Evolutionary conservation across 2,329 filamentous ascomycete species (phyloP).

Genomic region (Aspergillus phoenicis): DNA sequence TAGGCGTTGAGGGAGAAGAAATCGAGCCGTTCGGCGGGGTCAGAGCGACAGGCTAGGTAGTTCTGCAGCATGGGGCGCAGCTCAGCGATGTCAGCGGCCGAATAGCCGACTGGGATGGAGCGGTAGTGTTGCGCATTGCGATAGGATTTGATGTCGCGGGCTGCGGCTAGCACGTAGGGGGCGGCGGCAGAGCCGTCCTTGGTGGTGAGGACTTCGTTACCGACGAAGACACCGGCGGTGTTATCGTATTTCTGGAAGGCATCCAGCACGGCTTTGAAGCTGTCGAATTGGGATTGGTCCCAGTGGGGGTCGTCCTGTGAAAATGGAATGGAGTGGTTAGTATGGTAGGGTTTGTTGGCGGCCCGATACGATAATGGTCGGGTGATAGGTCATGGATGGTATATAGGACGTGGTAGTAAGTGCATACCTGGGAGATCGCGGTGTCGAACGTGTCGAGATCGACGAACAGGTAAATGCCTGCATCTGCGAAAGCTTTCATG

Average conservation of each 20-base stretch:
- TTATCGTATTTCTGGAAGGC: conserved; percentile 77
- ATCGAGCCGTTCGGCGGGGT: conserved; percentile 69
- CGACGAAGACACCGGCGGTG: conserved; percentile 79
- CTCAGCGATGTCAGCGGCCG: conserved; percentile 78
- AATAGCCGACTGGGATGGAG: conserved; percentile 82
- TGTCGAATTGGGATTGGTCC: conserved; percentile 70
- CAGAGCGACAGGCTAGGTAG: conserved; percentile 77
- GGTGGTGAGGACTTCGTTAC: conserved; percentile 73
- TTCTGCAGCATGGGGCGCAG: conserved; percentile 67
- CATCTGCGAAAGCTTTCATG: conserved; percentile 77
- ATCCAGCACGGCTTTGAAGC: conserved; percentile 73
- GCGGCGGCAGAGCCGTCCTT: conserved; percentile 63
- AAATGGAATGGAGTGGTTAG: not conserved
- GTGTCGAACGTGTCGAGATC: conserved; percentile 66
- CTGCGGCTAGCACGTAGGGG: conserved; percentile 80
- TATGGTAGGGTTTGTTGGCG: not conserved
- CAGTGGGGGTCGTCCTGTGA: conserved; percentile 63
- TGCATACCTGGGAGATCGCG: conserved; percentile 43
- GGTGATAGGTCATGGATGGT: not conserved
- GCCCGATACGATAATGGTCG: not conserved
- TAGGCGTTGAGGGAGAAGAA: conserved; percentile 88
- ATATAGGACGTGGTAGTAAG: conserved; percentile 13
- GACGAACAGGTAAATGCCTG: conserved; percentile 80
- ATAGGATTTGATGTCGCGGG: conserved; percentile 81
- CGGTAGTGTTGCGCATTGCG: conserved; percentile 75